These are phyloP conservation scores for Leccinellum luteum DNA, from an alignment of 768 basidiomycete genomes.

Conservation along the genomic window DNA sequence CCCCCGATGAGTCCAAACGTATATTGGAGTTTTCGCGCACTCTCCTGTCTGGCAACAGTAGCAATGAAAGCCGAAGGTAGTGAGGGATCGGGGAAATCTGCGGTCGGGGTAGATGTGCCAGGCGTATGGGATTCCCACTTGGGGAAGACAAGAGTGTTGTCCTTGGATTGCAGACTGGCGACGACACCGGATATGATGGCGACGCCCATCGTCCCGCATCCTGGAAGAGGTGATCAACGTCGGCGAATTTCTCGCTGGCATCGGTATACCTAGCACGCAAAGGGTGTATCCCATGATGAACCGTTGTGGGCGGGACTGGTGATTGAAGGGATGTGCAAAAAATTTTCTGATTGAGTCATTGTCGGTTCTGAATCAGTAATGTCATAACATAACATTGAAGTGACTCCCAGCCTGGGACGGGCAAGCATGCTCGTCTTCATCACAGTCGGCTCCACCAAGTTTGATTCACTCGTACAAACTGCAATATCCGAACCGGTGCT, in stretches of 20 bases:
- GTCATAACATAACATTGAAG: too few relatives aligned
- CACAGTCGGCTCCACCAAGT: slow-evolving; percentile 89
- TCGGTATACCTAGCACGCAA: slow-evolving; percentile 68
- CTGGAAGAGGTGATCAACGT: slow-evolving; percentile 38
- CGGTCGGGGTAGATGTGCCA: slow-evolving; percentile 69
- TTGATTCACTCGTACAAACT: slow-evolving; percentile 68
- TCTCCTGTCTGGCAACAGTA: slow-evolving; percentile 80
- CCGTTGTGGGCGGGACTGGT: not conserved
- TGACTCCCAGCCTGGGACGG: not conserved
- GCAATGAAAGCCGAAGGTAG: slow-evolving; percentile 81
- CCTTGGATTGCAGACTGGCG: slow-evolving; percentile 66
- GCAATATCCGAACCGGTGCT: slow-evolving; percentile 60
- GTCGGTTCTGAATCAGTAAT: too few relatives aligned
- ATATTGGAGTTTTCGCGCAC: slow-evolving; percentile 59
- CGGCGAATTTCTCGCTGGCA: slow-evolving; percentile 4
- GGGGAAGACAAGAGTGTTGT: slow-evolving; percentile 22
- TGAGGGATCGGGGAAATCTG: slow-evolving; percentile 55
- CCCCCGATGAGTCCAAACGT: slow-evolving; percentile 59
- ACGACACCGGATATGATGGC: slow-evolving; percentile 93
- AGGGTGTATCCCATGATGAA: slow-evolving; percentile 84
- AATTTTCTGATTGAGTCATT: slow-evolving; percentile 11
- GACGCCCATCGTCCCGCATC: slow-evolving; percentile 98
- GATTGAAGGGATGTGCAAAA: not conserved
- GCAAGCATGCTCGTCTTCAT: slow-evolving; percentile 52
- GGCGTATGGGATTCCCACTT: slow-evolving; percentile 74